Evolutionary conservation across 768 basidiomycete genomes (phyloP).

Genomic region (Xerocomellus chrysenteron): DNA sequence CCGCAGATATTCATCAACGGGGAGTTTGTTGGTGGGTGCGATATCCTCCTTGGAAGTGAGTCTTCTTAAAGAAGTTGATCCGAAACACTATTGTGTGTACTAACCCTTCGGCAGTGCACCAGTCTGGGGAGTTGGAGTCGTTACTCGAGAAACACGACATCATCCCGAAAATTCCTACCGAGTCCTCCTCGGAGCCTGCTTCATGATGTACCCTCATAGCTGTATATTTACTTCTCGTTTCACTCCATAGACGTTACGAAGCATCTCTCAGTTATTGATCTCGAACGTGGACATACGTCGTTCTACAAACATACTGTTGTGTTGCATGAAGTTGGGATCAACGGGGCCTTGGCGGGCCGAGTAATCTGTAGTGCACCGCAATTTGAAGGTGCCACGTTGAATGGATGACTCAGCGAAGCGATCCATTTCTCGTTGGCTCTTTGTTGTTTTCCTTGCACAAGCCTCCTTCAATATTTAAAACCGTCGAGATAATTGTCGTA

Average conservation of each 20-base stretch:
- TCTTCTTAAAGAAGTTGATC: constrained; percentile 15
- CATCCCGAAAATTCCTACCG: constrained; percentile 48
- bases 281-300: neutral
- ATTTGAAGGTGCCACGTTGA: too few species aligned
- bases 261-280: neutral
- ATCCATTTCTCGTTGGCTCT: neutral
- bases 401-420: constrained; percentile 15
- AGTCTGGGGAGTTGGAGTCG: constrained; percentile 88
- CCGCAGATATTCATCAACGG: constrained; percentile 94
- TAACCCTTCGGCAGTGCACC: constrained; percentile 72
- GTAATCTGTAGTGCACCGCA: too few species aligned
- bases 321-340: neutral
- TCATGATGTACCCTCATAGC: neutral
- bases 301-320: too few species aligned
- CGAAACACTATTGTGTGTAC: neutral
- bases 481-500: neutral
- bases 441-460: neutral
- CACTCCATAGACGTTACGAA: neutral
- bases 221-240: neutral
- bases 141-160: constrained; percentile 71
- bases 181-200: neutral
- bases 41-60: constrained; percentile 89
- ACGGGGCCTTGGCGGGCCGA: too few species aligned
- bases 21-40: constrained; percentile 96
- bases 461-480: neutral